Evolutionary conservation across 2,329 filamentous ascomycete species (phyloP).

Genomic region (Ophiocordyceps camponoti-floridani): DNA sequence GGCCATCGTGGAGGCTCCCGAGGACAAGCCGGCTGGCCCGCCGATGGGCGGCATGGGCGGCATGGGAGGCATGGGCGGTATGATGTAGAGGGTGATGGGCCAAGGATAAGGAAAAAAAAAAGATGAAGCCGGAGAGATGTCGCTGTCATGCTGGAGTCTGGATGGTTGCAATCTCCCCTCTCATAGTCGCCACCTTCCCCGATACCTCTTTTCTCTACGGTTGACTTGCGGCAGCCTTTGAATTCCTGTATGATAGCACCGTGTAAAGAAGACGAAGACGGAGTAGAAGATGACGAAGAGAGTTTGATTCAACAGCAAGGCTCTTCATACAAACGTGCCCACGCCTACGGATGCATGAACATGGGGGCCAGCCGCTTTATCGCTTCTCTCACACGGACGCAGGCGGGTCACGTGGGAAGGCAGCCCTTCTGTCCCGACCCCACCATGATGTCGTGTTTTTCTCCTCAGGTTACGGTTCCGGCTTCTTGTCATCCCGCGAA

Average conservation of each 20-base stretch:
- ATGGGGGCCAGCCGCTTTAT: too few species aligned
- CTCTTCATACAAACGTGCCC: too few species aligned
- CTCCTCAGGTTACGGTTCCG: slow-evolving; percentile 8
- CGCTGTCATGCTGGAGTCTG: slow-evolving; percentile 21
- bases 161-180: slow-evolving; percentile 20
- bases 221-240: slow-evolving; percentile 11
- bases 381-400: too few species aligned
- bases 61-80: slow-evolving; percentile 48
- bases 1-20: slow-evolving; percentile 86
- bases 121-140: slow-evolving; percentile 4
- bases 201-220: slow-evolving; percentile 3
- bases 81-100: slow-evolving; percentile 34
- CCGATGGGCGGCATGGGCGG: slow-evolving; percentile 50
- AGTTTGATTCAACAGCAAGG: background rate
- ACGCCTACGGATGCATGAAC: too few species aligned
- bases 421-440: slow-evolving; percentile 5
- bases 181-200: slow-evolving; percentile 9
- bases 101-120: slow-evolving; percentile 3
- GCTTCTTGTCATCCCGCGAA: slow-evolving; percentile 5
- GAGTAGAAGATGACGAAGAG: slow-evolving; percentile 8
- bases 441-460: slow-evolving; percentile 12
- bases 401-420: slow-evolving; percentile 12
- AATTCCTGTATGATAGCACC: slow-evolving; percentile 16
- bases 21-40: slow-evolving; percentile 60
- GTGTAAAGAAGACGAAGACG: background rate